Percentiles rank a stretch among this genome's conserved stretches.
Conservation (phyloP, 148 eudicot species). For the Cornus controversa region DNA sequence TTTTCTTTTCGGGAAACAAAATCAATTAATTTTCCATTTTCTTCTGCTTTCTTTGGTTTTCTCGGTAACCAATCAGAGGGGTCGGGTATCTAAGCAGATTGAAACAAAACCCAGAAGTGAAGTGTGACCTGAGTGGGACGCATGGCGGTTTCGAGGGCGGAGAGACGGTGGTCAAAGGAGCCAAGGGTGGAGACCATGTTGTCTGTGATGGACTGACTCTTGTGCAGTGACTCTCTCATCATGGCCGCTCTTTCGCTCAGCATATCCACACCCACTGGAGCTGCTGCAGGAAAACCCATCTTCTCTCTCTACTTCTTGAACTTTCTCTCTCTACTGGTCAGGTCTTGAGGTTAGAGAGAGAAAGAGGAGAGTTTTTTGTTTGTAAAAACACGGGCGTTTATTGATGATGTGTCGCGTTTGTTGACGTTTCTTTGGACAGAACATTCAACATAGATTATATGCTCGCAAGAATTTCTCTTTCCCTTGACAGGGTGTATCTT, state of each 20-base stretch:
- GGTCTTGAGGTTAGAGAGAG: no score
- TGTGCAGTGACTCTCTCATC: constrained; percentile 81
- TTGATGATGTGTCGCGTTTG: background rate
- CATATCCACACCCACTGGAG: constrained; percentile 35
- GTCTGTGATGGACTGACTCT: constrained; percentile 79
- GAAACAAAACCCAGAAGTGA: background rate
- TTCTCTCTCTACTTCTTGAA: background rate
- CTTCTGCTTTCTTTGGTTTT: background rate
- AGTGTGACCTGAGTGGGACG: constrained; percentile 83
- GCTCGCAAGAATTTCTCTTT: no score
- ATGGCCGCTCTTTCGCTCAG: constrained; percentile 64
- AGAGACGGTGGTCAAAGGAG: constrained; percentile 93
- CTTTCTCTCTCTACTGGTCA: background rate
- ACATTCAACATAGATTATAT: background rate
- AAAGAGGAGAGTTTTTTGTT: background rate
- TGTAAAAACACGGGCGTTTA: background rate
- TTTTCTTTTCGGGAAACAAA: background rate
- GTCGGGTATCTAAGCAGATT: no score
- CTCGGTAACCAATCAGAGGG: constrained; percentile 10
- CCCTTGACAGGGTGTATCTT: background rate
- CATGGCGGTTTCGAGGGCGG: constrained; percentile 98
- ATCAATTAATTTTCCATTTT: background rate
- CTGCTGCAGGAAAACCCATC: constrained; percentile 39
- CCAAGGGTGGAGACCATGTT: constrained; percentile 78
- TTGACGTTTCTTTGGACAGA: background rate